Evolutionary conservation across 73 alveolate species (phyloP).

Genomic region (Paramecium bursaria): DNA sequence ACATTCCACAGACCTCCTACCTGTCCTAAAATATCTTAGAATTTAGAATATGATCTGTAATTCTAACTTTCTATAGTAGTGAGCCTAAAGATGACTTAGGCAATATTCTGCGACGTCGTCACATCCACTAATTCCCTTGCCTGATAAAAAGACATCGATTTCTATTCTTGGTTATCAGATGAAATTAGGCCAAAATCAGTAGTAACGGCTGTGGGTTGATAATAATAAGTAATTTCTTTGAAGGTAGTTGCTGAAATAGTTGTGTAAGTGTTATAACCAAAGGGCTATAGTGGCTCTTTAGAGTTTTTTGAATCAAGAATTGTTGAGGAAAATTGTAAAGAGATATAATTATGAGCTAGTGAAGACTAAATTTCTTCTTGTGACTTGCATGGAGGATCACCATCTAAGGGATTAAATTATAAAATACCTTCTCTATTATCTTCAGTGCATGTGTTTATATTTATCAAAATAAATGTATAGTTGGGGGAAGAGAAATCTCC

Average conservation of each 20-base stretch:
- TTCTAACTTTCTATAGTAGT: constrained; percentile 12
- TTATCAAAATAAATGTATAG: background rate
- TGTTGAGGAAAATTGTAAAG: background rate
- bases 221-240: constrained; percentile 14
- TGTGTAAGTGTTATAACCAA: constrained; percentile 16
- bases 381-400: background rate
- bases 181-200: constrained; percentile 19
- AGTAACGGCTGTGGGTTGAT: constrained; percentile 1
- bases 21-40: constrained; percentile 39
- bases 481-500: constrained; percentile 37
- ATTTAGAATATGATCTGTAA: constrained; percentile 28
- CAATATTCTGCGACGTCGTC: background rate
- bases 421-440: background rate
- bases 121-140: constrained; percentile 40
- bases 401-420: no score
- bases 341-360: constrained; percentile 10
- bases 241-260: constrained; percentile 8
- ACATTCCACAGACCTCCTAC: constrained; percentile 55
- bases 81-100: background rate
- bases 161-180: background rate
- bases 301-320: constrained; percentile 23
- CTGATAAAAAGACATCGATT: constrained; percentile 1
- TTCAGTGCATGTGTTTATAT: constrained; percentile 7
- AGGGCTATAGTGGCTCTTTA: background rate
- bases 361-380: background rate